phyloP scores from a whole-genome alignment of 495 filamentous ascomycete genomes.

The Baudoinia panamericana region DNA sequence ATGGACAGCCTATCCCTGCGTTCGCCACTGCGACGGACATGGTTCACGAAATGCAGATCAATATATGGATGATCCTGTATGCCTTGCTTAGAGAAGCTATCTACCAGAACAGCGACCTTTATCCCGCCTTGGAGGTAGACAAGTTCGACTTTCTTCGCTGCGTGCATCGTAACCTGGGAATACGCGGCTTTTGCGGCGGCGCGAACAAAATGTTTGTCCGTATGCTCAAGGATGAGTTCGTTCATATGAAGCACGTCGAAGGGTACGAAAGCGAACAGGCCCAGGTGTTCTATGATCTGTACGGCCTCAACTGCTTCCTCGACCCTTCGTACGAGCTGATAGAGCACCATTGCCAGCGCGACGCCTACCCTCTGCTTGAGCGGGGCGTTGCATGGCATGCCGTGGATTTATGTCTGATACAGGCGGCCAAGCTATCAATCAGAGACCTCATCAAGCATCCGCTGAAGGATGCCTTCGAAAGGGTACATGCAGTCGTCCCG shows the following conservation, averaged over 20 bases:
- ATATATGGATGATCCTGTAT: slow-evolving; percentile 71
- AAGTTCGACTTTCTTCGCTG: slow-evolving; percentile 59
- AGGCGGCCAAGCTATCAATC: slow-evolving; percentile 73
- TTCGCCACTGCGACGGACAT: slow-evolving; percentile 50
- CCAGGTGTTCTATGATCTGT: slow-evolving; percentile 78
- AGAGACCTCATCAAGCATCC: slow-evolving; percentile 86
- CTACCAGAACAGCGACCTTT: slow-evolving; percentile 47
- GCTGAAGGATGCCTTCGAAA: slow-evolving; percentile 74
- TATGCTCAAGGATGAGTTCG: slow-evolving; percentile 63
- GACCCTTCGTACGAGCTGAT: slow-evolving; percentile 43
- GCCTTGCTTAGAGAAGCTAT: slow-evolving; percentile 63
- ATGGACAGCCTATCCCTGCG: slow-evolving; percentile 24
- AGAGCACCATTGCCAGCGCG: slow-evolving; percentile 63
- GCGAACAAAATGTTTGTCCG: slow-evolving; percentile 78
- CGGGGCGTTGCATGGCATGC: slow-evolving; percentile 61
- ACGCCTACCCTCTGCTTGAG: slow-evolving; percentile 58
- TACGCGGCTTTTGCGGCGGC: slow-evolving; percentile 74
- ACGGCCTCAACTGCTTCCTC: slow-evolving; percentile 67
- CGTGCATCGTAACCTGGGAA: slow-evolving; percentile 74
- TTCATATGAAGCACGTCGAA: slow-evolving; percentile 28
- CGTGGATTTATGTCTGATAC: slow-evolving; percentile 65
- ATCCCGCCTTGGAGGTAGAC: slow-evolving; percentile 51
- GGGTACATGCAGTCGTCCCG: slow-evolving; percentile 64
- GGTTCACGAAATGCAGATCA: slow-evolving; percentile 69
- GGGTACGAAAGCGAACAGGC: slow-evolving; percentile 52